These are phyloP conservation scores for Saxispiralis lemnorum DNA, from an alignment of 495 filamentous ascomycete species.

Conservation along the genomic window DNA sequence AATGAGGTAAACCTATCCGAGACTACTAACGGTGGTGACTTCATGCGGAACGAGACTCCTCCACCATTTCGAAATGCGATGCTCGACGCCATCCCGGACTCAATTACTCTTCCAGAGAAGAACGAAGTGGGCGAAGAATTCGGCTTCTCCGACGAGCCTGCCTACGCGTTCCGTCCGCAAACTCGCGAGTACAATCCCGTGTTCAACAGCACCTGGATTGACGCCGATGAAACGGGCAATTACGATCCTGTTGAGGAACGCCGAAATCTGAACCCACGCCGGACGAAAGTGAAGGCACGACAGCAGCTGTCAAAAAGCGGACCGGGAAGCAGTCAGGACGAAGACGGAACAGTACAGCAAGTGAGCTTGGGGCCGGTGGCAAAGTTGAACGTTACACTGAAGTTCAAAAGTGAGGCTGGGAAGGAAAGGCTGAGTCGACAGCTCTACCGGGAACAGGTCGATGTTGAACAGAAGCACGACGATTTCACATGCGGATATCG, in stretches of 20 bases:
- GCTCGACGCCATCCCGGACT: too few relatives aligned
- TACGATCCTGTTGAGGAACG: constrained; percentile 12
- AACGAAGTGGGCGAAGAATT: too few relatives aligned
- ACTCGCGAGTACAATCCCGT: neutral
- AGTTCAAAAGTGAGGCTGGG: constrained; percentile 1
- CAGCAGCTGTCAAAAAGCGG: neutral
- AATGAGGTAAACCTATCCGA: too few relatives aligned
- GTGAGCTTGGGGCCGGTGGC: neutral
- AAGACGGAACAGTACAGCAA: neutral
- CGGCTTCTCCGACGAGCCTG: neutral
- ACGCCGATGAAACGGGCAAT: constrained; percentile 15
- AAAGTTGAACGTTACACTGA: neutral
- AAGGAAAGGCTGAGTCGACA: neutral
- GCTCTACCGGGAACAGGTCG: neutral
- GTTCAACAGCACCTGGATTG: constrained; percentile 14
- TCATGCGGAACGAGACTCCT: too few relatives aligned
- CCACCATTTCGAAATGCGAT: too few relatives aligned
- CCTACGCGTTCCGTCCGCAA: constrained; percentile 11
- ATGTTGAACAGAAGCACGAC: neutral
- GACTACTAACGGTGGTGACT: too few relatives aligned
- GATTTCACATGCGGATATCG: constrained; percentile 1
- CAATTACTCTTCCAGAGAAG: too few relatives aligned
- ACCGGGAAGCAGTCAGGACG: too few relatives aligned
- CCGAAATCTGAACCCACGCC: constrained; percentile 1
- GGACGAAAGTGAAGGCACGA: neutral